Base-by-base conservation (phyloP, 192 early-diverging fungal species). In the Linnemannia elongata region DNA sequence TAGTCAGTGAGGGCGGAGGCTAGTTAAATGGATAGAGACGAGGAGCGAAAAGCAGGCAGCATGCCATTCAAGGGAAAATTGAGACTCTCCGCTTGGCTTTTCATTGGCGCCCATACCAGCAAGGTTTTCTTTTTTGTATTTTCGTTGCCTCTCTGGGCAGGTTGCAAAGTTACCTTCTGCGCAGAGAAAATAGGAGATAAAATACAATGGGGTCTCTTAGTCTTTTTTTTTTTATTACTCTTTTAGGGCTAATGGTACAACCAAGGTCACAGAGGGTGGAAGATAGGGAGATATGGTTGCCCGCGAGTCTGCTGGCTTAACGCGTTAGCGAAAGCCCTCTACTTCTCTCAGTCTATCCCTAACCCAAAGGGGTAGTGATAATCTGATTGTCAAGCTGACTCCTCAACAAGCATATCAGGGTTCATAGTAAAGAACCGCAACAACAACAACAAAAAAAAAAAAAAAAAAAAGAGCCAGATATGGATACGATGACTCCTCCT, bases 1-100 rank as follows among this genome's bases (percentile, higher is more conserved):
- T n/a, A 27, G 24, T 12, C 22, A 57, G 55, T 57, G 0, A 27
- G n/a, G 55, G n/a, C 55, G 55, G 55, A 18, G n/a, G 55, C 17
- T 22, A 18, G 49, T 20, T 22, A 20, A 57, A 57, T 27, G 60
- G n/a, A n/a, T 57, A 2, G 60, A 66, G 10, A 35, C 2, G 15
- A 8, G 10, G 60, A 35, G 30, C 30, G 22, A 22, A 27, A 49
- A 63, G 13, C 3, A 17, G 60, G 10, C 60, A 27, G 60, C 60
- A 66, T 66, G 60, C 60, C 60, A 66, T 66, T 66, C 60, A 66
- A 66, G 60, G 60, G 60, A 66, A 63, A 66, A 66, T 66, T 66
- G 30, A 66, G 60, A 33, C 60, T 66, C 60, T 66, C 60, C 60
- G 60, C 27, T 30, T 30, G 60, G 27, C 60, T 33, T 66, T 15